Percentiles rank a stretch among this genome's conserved stretches.
phyloP scores from a whole-genome alignment of 371 early-diverging fungal species.

The Syncephalastrum racemosum region DNA sequence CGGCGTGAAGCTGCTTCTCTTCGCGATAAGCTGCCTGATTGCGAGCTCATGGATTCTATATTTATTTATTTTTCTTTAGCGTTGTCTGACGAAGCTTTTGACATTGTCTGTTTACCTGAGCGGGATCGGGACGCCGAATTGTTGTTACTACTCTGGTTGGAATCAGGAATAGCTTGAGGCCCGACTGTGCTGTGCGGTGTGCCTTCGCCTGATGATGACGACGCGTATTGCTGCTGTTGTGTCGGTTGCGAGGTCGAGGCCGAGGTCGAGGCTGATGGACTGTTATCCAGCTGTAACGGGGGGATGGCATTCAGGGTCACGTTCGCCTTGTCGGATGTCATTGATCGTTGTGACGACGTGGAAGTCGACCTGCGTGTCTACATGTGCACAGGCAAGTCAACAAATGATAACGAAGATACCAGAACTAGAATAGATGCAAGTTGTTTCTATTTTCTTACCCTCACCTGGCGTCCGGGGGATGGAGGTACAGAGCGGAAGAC shows the following conservation, averaged over 20 bases:
- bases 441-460: slow-evolving; percentile 23
- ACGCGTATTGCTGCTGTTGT: slow-evolving; percentile 8
- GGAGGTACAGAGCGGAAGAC: slow-evolving; percentile 50
- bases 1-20: slow-evolving; percentile 32
- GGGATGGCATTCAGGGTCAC: slow-evolving; percentile 32
- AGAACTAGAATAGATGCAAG: background rate
- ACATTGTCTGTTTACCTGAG: slow-evolving; percentile 16
- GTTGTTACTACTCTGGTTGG: slow-evolving; percentile 3
- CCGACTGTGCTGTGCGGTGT: slow-evolving; percentile 13
- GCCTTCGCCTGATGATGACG: background rate
- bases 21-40: slow-evolving; percentile 25
- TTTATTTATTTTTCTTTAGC: slow-evolving; percentile 2
- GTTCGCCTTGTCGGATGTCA: slow-evolving; percentile 39
- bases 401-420: background rate
- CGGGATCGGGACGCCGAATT: slow-evolving; percentile 13
- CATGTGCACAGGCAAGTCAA: background rate
- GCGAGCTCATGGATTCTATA: slow-evolving; percentile 37
- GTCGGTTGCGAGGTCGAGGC: slow-evolving; percentile 10
- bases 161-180: slow-evolving; percentile 25
- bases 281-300: slow-evolving; percentile 41
- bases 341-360: slow-evolving; percentile 48
- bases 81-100: background rate
- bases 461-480: slow-evolving; percentile 43
- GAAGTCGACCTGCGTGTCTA: slow-evolving; percentile 47
- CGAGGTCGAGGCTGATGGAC: slow-evolving; percentile 15